phyloP scores from a whole-genome alignment of 2,329 filamentous ascomycete genomes.

The Ophidiomyces ophidiicola region DNA sequence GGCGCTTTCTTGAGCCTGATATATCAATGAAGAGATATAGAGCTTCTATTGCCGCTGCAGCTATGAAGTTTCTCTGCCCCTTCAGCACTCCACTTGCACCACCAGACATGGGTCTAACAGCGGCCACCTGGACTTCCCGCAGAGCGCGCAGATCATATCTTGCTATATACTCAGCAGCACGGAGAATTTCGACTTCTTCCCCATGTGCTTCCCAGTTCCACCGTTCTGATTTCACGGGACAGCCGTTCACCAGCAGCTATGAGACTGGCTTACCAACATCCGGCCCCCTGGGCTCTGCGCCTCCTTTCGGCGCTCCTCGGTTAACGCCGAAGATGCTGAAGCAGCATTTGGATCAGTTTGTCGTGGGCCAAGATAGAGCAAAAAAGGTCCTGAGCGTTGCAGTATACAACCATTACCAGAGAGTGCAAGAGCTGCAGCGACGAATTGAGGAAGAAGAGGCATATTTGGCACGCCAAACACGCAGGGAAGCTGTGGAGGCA shows the following conservation, averaged over 20 bases:
- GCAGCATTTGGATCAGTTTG: conserved; percentile 84
- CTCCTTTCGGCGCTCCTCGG: conserved; percentile 44
- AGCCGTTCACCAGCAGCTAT: conserved; percentile 51
- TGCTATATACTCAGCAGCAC: conserved; percentile 23
- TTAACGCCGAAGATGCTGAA: conserved; percentile 59
- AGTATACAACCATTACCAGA: conserved; percentile 94
- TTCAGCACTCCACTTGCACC: conserved; percentile 9
- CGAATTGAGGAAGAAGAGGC: conserved; percentile 70
- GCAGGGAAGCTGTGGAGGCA: conserved; percentile 54
- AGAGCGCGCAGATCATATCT: conserved; percentile 33
- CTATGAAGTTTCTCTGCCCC: conserved; percentile 12
- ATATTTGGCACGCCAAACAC: conserved; percentile 55
- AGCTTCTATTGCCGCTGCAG: neutral
- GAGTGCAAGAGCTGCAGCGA: conserved; percentile 61
- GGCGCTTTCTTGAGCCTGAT: too few species aligned
- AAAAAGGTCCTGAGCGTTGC: conserved; percentile 85
- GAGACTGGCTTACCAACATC: conserved; percentile 50
- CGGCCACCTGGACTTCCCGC: conserved; percentile 16
- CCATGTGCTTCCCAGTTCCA: conserved; percentile 40
- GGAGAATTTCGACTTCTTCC: conserved; percentile 25
- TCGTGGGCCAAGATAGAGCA: conserved; percentile 87
- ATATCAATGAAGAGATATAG: too few species aligned
- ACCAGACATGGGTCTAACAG: conserved; percentile 9
- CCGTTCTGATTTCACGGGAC: conserved; percentile 51
- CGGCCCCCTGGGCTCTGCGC: conserved; percentile 50